Base-by-base conservation (phyloP, 1,284 basidiomycete genomes). In the Violaceomyces palustris region DNA sequence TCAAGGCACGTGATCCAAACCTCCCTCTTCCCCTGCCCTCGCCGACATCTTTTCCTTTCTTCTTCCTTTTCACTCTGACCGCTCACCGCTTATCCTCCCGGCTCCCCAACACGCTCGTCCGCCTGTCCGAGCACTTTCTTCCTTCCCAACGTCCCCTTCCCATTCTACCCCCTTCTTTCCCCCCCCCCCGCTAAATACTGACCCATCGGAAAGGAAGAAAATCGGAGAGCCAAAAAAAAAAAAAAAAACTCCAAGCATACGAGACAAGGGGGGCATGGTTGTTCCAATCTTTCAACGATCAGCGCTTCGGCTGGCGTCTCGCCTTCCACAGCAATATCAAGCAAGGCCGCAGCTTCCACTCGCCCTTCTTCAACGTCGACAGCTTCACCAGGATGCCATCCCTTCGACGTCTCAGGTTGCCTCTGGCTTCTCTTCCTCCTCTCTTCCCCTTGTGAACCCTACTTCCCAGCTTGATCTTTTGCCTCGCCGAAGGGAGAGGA, bases 401-500 rank as follows among this genome's bases (percentile, higher is more conserved):
- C 48, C 53, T 2, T 56, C 53, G 6, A 48, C 45, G 8, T 36
- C 53, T 3, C 53, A 56, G 17, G 45, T 56, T 0, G 4, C 11
- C 24, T 39, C 31, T 22, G 17, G 3, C 39, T 47, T 6, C 7
- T 28, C 3, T 11, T 42, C 17, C 5, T 17, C 7, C 2, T n/a
- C 11, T 1, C n/a, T 12, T 19, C 42, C 11, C 28, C 45, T 12
- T n/a, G 37, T n/a, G 31, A 40, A 34, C 18, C 39, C 2, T 3
- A 35, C 27, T 44, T 41, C 19, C 25, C 39, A 18, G 50, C 52
- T 2, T n/a, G n/a, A n/a, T n/a, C n/a, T n/a, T n/a, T n/a, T n/a
- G 27, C 42, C 33, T 14, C 26, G 11, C 24, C 53, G 68, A 8
- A 55, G 58, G 32, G 67, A 70, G 40, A 59, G 67, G 4, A 48